Percentiles rank a stretch among this genome's conserved stretches.
Conservation (phyloP, 2,329 filamentous ascomycete species). For the Cadophora gregata region DNA sequence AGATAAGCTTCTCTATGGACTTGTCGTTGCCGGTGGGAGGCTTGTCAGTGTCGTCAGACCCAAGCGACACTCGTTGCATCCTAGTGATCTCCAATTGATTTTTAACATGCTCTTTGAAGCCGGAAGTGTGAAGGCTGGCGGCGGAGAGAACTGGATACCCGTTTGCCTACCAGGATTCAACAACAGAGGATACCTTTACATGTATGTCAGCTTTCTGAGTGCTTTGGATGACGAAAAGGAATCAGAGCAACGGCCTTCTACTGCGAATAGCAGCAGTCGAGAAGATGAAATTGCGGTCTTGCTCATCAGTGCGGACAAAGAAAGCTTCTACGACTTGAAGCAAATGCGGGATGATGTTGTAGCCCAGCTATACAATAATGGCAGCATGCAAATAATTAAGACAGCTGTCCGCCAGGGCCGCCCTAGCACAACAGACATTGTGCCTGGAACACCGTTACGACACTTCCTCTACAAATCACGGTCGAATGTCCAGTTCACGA, state of each 20-base stretch:
- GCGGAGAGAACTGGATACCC: conserved; percentile 97
- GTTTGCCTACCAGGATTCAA: conserved; percentile 97
- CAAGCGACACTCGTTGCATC: conserved; percentile 92
- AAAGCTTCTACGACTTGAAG: conserved; percentile 90
- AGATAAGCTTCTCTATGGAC: conserved; percentile 84
- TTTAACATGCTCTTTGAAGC: conserved; percentile 99
- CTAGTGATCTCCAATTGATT: conserved; percentile 92
- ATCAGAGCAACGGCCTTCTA: conserved; percentile 61
- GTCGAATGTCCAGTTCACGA: conserved; percentile 93
- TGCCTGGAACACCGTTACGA: conserved; percentile 78
- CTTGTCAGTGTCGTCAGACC: conserved; percentile 95
- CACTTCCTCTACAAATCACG: conserved; percentile 97
- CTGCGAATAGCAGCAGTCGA: conserved; percentile 68
- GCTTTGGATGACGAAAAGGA: conserved; percentile 54
- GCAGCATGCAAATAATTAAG: conserved; percentile 76
- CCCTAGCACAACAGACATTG: conserved; percentile 73
- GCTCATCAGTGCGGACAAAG: conserved; percentile 89
- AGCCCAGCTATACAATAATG: conserved; percentile 76
- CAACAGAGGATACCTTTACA: conserved; percentile 94
- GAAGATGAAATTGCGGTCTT: conserved; percentile 88
- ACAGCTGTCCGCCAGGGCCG: conserved; percentile 74
- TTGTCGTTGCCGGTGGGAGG: conserved; percentile 89
- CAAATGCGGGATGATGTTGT: conserved; percentile 69
- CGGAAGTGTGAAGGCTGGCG: conserved; percentile 86
- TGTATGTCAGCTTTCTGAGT: conserved; percentile 97